A percentile compares a stretch with the other conserved stretches of the same genome.
Evolutionary conservation across 805 yeast species (phyloP).

Genomic region (Suhomyces pyralidae): DNA sequence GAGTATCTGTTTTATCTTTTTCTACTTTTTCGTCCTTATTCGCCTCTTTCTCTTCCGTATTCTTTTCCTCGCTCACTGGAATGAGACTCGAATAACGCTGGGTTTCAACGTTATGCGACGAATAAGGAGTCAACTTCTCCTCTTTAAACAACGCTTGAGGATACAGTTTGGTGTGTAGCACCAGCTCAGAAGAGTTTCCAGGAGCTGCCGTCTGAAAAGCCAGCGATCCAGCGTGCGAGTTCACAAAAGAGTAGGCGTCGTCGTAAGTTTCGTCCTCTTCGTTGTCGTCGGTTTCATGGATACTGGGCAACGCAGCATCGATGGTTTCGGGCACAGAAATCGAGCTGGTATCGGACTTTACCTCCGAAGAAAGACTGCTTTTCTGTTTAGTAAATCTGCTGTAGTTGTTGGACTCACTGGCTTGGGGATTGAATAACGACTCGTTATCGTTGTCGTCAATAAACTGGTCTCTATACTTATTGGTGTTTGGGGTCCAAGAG

Average conservation of each 20-base stretch:
- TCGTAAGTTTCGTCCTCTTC: conserved; percentile 1
- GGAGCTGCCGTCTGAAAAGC: neutral
- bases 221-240: neutral
- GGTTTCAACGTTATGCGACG: conserved; percentile 1
- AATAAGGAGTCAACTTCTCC: conserved; percentile 22
- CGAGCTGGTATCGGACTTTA: conserved; percentile 21
- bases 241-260: neutral
- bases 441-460: conserved; percentile 44
- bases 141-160: conserved; percentile 22
- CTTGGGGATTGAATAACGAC: conserved; percentile 21
- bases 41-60: too few relatives aligned
- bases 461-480: conserved; percentile 46
- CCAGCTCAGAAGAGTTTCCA: conserved; percentile 16
- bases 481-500: conserved; percentile 59
- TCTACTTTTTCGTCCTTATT: too few relatives aligned
- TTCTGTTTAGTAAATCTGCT: conserved; percentile 32
- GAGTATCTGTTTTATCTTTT: too few relatives aligned
- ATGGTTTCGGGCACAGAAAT: conserved; percentile 42
- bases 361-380: conserved; percentile 15
- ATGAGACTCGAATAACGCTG: conserved; percentile 28
- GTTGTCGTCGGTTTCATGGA: conserved; percentile 24
- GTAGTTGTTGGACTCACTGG: conserved; percentile 19
- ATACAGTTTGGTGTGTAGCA: conserved; percentile 22
- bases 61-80: conserved; percentile 3
- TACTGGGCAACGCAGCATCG: conserved; percentile 36